A percentile compares a stretch with the other conserved stretches of the same genome.
phyloP scores from a whole-genome alignment of 2,329 filamentous ascomycete genomes.

The Phaeosphaeria sp. region DNA sequence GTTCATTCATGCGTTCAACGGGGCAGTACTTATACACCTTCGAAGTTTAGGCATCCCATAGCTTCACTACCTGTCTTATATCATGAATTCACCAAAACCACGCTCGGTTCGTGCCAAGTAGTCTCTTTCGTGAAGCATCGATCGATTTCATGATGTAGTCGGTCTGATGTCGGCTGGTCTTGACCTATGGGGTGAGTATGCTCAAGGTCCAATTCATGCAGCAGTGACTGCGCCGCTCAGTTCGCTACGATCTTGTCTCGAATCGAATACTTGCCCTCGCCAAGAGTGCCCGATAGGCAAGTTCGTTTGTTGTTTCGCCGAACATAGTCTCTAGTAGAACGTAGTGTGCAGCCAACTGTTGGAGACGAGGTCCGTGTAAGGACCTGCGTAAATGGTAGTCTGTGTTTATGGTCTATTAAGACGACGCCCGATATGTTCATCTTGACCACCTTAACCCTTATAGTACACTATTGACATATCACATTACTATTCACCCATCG shows the following conservation, averaged over 20 bases:
- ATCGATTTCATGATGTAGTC: background rate
- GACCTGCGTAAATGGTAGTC: background rate
- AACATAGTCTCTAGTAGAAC: background rate
- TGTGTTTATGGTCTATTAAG: background rate
- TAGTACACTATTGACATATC: background rate
- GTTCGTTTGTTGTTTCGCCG: background rate
- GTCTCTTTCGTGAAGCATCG: background rate
- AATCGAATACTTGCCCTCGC: too few relatives aligned
- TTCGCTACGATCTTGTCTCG: too few relatives aligned
- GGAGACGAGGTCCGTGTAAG: background rate
- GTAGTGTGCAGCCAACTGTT: background rate
- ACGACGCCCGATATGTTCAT: background rate
- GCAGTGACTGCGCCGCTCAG: too few relatives aligned
- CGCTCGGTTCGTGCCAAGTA: background rate
- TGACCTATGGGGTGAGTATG: background rate
- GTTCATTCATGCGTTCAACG: background rate
- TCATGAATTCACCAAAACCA: background rate
- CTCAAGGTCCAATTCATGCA: background rate
- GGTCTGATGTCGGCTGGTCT: background rate
- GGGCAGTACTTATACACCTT: background rate
- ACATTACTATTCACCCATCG: background rate
- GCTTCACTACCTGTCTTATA: too few relatives aligned
- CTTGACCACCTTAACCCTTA: background rate
- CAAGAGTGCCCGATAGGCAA: too few relatives aligned
- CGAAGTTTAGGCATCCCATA: background rate